Evolutionary conservation across 495 filamentous ascomycete genomes (phyloP).

Genomic region (Xylaria bambusicola): DNA sequence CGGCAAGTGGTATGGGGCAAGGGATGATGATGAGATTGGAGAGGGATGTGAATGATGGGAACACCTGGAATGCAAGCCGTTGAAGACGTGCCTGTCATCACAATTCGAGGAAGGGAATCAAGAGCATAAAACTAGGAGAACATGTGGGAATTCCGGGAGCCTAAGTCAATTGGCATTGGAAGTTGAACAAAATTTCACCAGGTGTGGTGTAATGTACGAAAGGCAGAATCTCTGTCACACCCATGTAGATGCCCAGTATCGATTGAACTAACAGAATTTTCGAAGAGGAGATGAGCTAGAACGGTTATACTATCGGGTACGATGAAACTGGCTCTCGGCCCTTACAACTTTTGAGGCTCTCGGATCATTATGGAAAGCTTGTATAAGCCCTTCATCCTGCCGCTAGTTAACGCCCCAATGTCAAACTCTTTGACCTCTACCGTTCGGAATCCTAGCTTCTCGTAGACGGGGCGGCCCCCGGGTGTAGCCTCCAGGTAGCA

Average conservation of each 20-base stretch:
- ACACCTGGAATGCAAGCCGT: no score
- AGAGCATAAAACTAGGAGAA: no score
- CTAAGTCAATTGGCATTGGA: no score
- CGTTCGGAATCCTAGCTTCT: constrained; percentile 38
- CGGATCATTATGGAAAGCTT: constrained; percentile 30
- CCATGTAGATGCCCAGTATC: neutral
- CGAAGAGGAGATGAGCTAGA: neutral
- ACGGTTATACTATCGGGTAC: no score
- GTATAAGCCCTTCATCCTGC: constrained; percentile 16
- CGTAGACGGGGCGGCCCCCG: constrained; percentile 35
- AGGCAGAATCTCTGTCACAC: neutral
- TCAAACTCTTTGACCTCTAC: constrained; percentile 36
- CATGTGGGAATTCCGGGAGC: neutral
- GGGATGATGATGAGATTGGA: neutral
- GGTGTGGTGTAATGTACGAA: neutral
- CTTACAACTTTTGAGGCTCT: constrained; percentile 19
- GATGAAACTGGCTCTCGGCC: neutral
- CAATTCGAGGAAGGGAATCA: no score
- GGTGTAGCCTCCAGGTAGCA: constrained; percentile 39
- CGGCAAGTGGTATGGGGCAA: neutral
- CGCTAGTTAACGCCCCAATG: constrained; percentile 24
- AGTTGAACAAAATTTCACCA: no score
- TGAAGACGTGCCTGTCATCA: no score
- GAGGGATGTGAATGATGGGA: no score
- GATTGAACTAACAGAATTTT: neutral